Base-by-base conservation (phyloP, 768 basidiomycete genomes). In the Hydnum rufescens region DNA sequence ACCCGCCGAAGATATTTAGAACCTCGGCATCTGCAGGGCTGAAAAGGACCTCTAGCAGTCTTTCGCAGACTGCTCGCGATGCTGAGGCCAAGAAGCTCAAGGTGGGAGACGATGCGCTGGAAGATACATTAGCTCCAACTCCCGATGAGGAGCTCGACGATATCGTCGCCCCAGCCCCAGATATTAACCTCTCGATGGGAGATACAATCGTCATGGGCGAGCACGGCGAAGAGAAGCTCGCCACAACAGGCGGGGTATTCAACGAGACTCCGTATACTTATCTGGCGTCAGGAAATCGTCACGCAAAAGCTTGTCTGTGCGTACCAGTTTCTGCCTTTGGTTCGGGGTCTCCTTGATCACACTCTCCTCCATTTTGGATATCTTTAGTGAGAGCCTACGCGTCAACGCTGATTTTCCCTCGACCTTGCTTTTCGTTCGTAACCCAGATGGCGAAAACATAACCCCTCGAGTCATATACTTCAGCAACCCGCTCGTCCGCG, bases 221-320 rank as follows among this genome's bases (percentile, higher is more conserved):
- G 13, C 13, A 39, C 36, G 36, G 36, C 13, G 36, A 39, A 39
- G 36, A 39, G 22, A 39, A 39, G 36, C 13, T 22, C 4, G 30
- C 39, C 13, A 25, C 19, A 23, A 25, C 30, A 31, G 62, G 61
- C 52, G 64, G 68, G 16, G 64, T 65, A 8, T 90, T 83, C 71
- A 89, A 82, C 62, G 92, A 97, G 64, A 86, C 85, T 63, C 90
- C 92, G 1, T 95, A 83, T 63, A 87, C 82, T 0, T 90, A 82
- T 67, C 66, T 96, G 29, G 61, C 75, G 1, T 70, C 76, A 2
- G 68, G 77, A 54, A 81, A 95, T 60, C 77, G 78, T 3, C 73
- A 80, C 51, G 68, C 96, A 42, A 60, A 68, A 52, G 68, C 71
- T 16, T 86, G 83, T 75, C 72, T 81, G 89, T 88, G 64, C 63